These are phyloP conservation scores for Hapsidospora chrysogenum DNA, from an alignment of 495 filamentous ascomycete genomes.

Conservation along the genomic window DNA sequence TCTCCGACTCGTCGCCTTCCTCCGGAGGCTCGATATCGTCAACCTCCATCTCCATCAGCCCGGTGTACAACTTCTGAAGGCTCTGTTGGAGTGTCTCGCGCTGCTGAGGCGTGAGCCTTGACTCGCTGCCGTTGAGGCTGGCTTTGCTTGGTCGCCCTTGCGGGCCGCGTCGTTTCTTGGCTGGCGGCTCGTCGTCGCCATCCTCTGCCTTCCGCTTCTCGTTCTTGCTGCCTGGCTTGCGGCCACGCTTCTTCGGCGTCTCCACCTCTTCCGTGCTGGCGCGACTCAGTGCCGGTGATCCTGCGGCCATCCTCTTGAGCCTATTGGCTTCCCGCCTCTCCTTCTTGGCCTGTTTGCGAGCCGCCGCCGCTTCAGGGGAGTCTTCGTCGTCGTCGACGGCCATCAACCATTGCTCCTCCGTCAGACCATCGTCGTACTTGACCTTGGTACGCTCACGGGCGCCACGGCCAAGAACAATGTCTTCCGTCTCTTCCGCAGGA, in stretches of 20 bases:
- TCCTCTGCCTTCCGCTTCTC: slow-evolving; percentile 81
- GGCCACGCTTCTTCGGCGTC: slow-evolving; percentile 53
- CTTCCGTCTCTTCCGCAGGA: slow-evolving; percentile 55
- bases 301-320: slow-evolving; percentile 44
- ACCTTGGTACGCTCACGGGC: slow-evolving; percentile 86
- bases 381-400: slow-evolving; percentile 95
- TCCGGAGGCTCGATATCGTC: slow-evolving; percentile 38
- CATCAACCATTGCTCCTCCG: slow-evolving; percentile 89
- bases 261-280: slow-evolving; percentile 61
- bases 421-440: slow-evolving; percentile 92
- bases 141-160: slow-evolving; percentile 44
- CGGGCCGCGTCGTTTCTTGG: slow-evolving; percentile 57
- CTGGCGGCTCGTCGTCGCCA: slow-evolving; percentile 63
- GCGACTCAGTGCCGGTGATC: slow-evolving; percentile 57
- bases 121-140: slow-evolving; percentile 14
- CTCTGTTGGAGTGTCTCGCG: slow-evolving; percentile 55
- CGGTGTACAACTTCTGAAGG: slow-evolving; percentile 56
- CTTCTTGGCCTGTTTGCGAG: slow-evolving; percentile 71
- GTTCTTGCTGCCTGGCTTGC: slow-evolving; percentile 51
- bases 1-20: slow-evolving; percentile 30
- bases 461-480: slow-evolving; percentile 68
- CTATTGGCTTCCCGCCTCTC: slow-evolving; percentile 63
- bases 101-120: slow-evolving; percentile 24
- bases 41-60: slow-evolving; percentile 62
- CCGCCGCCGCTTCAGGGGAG: slow-evolving; percentile 79